Evolutionary conservation across 495 filamentous ascomycete genomes (phyloP), one percentile per base, ranked within the genome.

Genomic region (Aspergillus bertholletiae): DNA sequence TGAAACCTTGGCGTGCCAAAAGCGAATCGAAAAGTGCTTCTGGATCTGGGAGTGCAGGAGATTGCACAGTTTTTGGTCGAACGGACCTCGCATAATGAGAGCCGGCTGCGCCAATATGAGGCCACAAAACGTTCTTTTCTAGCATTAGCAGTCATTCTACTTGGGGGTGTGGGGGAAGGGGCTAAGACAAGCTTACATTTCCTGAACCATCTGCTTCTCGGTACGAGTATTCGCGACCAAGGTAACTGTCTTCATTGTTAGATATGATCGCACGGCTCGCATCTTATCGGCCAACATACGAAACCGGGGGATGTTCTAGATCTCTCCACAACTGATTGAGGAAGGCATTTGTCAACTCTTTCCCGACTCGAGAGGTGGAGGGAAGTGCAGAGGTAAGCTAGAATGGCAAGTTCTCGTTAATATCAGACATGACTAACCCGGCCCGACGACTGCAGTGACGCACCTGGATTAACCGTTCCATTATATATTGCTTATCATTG

Each of bases 21-120:
- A 90, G 64, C 21, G 83, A 81, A 64, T 96, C 92, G 55, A 92
- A 97, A 23, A 97, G 75, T 3, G 86, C 78, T 17, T 75, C 80
- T 0, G 92, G 84, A 60, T 95, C 90, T 2, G 92, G 92, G 32
- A 86, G 76, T 9, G 81, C 77, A 23, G 79, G 82, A 13, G 81
- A 82, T 43, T 82, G 82, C 46, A 89, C 67, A 1, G 79, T 81
- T 49, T 71, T 75, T n/a, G 88, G 80, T 59, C 80, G 74, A 13
- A 88, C 83, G 46, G 85, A 88, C 55, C 89, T 80, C 13, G 92
- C 88, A 60, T 96, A 96, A 3, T 82, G 69, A 22, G 77, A 82
- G 24, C 73, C 70, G 34, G 84, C 79, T 23, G 75, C 77, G n/a
- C 89, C 89, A 47, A 93, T 66, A 22, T 82, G 70, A 20, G 89